Percentiles rank a stretch among this genome's conserved stretches.
phyloP scores from a whole-genome alignment of 257 asterid species.

The Nemophila menziesii region DNA sequence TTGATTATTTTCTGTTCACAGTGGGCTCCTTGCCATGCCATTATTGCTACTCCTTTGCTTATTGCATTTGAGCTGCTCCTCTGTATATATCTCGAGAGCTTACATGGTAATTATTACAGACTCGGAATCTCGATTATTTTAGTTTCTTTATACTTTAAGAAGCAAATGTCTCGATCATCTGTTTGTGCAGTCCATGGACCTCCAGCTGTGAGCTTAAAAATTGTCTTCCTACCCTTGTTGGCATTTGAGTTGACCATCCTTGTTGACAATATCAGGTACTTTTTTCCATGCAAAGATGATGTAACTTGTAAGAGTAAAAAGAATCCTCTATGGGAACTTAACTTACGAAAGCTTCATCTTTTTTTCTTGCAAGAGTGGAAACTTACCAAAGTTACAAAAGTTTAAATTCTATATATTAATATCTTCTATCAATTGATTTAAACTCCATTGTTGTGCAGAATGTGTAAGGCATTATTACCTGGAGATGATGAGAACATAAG shows the following conservation, averaged over 20 bases:
- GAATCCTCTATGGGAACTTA: no score
- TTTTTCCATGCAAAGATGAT: background rate
- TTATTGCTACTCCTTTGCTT: constrained; percentile 85
- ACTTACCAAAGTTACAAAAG: no score
- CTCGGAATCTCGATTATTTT: background rate
- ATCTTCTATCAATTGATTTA: no score
- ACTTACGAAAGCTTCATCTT: no score
- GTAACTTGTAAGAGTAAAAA: no score
- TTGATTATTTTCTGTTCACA: constrained; percentile 23
- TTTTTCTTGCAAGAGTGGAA: no score
- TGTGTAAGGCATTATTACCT: constrained; percentile 91
- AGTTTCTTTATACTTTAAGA: background rate
- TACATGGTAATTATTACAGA: background rate
- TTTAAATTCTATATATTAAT: no score
- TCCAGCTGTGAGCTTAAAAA: constrained; percentile 69
- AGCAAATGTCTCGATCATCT: constrained; percentile 8
- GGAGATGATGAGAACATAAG: constrained; percentile 92
- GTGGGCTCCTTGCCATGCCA: constrained; percentile 99
- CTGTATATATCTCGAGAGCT: constrained; percentile 85
- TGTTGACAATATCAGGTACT: constrained; percentile 79
- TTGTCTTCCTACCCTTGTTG: constrained; percentile 86
- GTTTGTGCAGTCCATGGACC: constrained; percentile 45
- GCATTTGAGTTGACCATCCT: constrained; percentile 66
- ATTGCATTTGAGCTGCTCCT: constrained; percentile 95
- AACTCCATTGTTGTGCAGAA: constrained; percentile 33